These are phyloP conservation scores for Rosa lucieae DNA, from an alignment of 306 rosid species.

Conservation along the genomic window DNA sequence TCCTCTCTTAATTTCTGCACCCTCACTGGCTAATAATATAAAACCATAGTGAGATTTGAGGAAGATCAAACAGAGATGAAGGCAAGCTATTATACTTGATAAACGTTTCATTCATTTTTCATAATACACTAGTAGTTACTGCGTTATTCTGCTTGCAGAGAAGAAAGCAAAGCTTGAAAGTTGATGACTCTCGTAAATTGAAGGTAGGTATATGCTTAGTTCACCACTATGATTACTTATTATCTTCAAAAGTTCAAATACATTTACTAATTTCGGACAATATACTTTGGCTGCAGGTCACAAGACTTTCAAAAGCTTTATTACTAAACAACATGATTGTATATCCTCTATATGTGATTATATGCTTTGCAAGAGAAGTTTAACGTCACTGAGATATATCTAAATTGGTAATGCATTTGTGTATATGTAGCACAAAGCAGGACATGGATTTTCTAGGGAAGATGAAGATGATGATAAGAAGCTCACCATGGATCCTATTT, in stretches of 20 bases:
- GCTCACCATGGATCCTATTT: background rate
- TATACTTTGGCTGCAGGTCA: background rate
- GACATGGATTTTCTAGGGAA: background rate
- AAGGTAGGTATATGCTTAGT: background rate
- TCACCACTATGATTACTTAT: background rate
- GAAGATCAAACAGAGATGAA: background rate
- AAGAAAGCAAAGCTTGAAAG: background rate
- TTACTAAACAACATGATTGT: background rate
- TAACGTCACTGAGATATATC: background rate
- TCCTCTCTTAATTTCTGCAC: background rate
- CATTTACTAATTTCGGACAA: background rate
- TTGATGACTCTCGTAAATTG: background rate
- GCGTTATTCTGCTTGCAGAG: background rate
- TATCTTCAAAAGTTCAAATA: background rate
- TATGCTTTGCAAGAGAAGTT: background rate
- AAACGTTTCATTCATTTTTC: background rate
- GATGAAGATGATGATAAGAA: slow-evolving; percentile 20
- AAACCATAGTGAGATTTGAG: background rate
- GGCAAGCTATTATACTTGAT: background rate
- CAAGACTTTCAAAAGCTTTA: background rate
- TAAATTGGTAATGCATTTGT: background rate
- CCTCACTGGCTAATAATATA: background rate
- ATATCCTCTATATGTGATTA: background rate
- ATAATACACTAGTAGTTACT: background rate
- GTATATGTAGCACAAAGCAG: slow-evolving; percentile 1